Evolutionary conservation across 176 grass and related monocot genomes (phyloP).

Genomic region (Oryza coarctata): DNA sequence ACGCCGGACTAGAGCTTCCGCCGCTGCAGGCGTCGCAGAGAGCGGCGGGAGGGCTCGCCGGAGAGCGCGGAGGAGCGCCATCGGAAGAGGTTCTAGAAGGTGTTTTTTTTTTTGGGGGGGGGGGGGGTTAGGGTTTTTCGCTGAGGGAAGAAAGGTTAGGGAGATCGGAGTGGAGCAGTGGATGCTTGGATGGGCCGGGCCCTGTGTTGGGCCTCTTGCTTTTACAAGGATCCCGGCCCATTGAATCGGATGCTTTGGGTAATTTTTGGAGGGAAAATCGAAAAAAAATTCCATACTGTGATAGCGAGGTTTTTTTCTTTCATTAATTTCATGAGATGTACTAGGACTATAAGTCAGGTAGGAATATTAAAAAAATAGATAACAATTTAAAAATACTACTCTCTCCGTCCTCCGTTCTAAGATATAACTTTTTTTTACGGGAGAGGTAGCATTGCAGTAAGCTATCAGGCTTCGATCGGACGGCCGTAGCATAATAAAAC

Average conservation of each 20-base stretch:
- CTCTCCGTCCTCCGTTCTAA: too few species aligned
- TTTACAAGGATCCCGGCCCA: not conserved
- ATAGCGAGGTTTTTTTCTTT: not conserved
- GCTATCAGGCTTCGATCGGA: too few species aligned
- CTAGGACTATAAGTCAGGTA: too few species aligned
- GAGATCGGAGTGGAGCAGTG: too few species aligned
- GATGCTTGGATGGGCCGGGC: not conserved
- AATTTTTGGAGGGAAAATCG: not conserved
- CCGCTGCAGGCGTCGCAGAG: not conserved
- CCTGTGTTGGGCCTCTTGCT: not conserved
- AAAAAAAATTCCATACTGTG: not conserved
- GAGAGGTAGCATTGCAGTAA: too few species aligned
- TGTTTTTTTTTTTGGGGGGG: too few species aligned
- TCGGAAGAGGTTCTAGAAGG: slow-evolving; percentile 49
- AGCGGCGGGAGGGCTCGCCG: slow-evolving; percentile 42
- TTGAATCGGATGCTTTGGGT: not conserved
- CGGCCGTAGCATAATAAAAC: too few species aligned
- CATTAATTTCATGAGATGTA: too few species aligned
- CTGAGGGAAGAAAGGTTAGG: not conserved
- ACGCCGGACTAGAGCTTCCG: not conserved
- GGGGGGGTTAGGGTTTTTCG: slow-evolving; percentile 37
- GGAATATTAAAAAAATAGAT: not conserved
- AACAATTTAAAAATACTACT: too few species aligned
- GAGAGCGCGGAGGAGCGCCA: slow-evolving; percentile 63
- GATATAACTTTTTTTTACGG: too few species aligned